Percentiles rank a stretch among this genome's conserved stretches.
These are phyloP conservation scores for Ambrosiella beaveri DNA, from an alignment of 2,329 filamentous ascomycete genomes.

Conservation along the genomic window DNA sequence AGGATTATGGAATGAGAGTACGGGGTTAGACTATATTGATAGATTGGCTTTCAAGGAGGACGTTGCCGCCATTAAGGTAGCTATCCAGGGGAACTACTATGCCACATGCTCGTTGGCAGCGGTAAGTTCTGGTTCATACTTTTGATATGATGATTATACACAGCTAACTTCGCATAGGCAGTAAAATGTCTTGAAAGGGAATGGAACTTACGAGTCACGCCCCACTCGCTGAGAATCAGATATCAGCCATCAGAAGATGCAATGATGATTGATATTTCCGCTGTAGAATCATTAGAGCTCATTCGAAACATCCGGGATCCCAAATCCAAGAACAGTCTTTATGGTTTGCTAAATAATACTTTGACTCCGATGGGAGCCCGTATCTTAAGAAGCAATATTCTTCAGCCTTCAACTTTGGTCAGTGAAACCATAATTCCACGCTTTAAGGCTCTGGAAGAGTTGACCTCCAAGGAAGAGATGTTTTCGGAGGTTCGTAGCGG, in stretches of 20 bases:
- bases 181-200: constrained; percentile 66
- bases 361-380: constrained; percentile 76
- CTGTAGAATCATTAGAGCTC: constrained; percentile 72
- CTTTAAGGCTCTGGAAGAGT: constrained; percentile 69
- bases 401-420: constrained; percentile 67
- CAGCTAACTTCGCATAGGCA: constrained; percentile 32
- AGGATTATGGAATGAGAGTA: constrained; percentile 65
- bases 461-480: constrained; percentile 68
- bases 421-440: constrained; percentile 49
- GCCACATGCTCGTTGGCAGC: constrained; percentile 73
- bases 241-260: constrained; percentile 80
- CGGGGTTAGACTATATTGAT: constrained; percentile 61
- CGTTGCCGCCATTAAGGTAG: constrained; percentile 62
- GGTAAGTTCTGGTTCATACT: constrained; percentile 30
- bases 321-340: constrained; percentile 67
- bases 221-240: constrained; percentile 68
- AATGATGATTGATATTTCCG: constrained; percentile 90
- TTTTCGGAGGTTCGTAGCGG: constrained; percentile 60
- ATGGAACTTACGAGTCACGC: constrained; percentile 49
- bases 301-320: constrained; percentile 68
- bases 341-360: constrained; percentile 72
- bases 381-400: constrained; percentile 65
- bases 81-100: constrained; percentile 69
- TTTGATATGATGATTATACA: background rate
- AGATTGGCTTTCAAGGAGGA: constrained; percentile 67